Conservation (phyloP, 2,329 filamentous ascomycete species). For the Sporothrix protearum region DNA sequence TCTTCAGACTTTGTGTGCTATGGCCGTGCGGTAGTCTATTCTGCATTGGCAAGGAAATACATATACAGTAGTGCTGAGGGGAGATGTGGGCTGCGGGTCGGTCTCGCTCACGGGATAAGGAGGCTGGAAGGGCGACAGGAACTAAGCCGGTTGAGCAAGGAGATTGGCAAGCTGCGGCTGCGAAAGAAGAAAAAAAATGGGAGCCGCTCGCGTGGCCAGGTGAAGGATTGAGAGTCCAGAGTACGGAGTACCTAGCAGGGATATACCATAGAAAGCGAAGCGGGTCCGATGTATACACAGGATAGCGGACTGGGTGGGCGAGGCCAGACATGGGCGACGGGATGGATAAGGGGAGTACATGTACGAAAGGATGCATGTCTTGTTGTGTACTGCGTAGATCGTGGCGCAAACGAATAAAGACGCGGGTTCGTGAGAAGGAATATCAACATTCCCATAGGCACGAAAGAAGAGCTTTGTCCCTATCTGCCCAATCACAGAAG, state of each 20-base stretch:
- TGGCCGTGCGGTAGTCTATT: neutral
- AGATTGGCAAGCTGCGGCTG: neutral
- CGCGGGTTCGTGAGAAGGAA: neutral
- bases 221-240: neutral
- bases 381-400: neutral
- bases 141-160: neutral
- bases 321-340: neutral
- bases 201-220: neutral
- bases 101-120: neutral
- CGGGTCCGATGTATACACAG: slow-evolving; percentile 20
- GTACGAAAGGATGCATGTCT: neutral
- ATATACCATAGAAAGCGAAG: neutral
- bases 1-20: neutral
- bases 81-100: neutral
- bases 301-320: neutral
- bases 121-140: neutral
- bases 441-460: neutral
- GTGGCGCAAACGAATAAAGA: neutral
- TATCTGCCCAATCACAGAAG: neutral
- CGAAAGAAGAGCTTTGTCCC: neutral
- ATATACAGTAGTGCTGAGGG: slow-evolving; percentile 7
- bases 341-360: slow-evolving; percentile 19
- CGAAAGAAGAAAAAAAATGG: neutral
- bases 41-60: neutral
- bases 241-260: no score